phyloP scores from a whole-genome alignment of 2,329 filamentous ascomycete genomes.

The Fusarium sp. region DNA sequence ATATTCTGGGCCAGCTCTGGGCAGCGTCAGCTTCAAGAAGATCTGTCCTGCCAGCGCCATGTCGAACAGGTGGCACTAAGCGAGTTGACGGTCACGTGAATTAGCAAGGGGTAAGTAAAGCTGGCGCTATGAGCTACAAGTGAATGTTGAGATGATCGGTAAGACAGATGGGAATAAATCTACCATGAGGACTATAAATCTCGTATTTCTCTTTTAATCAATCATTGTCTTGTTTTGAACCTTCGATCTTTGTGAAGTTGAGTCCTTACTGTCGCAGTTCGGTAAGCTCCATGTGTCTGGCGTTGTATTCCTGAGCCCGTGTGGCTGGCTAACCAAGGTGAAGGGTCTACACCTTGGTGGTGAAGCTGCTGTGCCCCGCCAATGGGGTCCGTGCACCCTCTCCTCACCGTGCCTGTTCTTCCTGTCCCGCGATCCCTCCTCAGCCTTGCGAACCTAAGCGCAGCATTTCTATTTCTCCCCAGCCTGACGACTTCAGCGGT shows the following conservation, averaged over 20 bases:
- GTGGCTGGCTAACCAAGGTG: constrained; percentile 14
- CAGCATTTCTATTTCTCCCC: constrained; percentile 14
- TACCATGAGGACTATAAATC: neutral
- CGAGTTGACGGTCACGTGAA: constrained; percentile 51
- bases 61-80: constrained; percentile 58
- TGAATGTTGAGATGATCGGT: neutral
- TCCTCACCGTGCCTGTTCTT: constrained; percentile 18
- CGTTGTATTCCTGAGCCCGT: constrained; percentile 17
- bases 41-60: constrained; percentile 52
- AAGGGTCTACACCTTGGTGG: constrained; percentile 23
- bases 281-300: constrained; percentile 3
- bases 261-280: neutral
- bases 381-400: constrained; percentile 33
- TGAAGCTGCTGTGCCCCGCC: constrained; percentile 40
- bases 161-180: neutral
- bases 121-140: neutral
- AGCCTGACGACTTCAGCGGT: constrained; percentile 1
- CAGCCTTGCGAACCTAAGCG: constrained; percentile 39
- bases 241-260: neutral
- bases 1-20: constrained; percentile 46
- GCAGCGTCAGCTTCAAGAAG: constrained; percentile 50
- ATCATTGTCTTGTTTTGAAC: neutral
- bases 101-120: constrained; percentile 19
- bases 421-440: constrained; percentile 38
- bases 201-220: neutral